These are phyloP conservation scores for Acacia confusa DNA, from an alignment of 306 rosid species.

Conservation along the genomic window DNA sequence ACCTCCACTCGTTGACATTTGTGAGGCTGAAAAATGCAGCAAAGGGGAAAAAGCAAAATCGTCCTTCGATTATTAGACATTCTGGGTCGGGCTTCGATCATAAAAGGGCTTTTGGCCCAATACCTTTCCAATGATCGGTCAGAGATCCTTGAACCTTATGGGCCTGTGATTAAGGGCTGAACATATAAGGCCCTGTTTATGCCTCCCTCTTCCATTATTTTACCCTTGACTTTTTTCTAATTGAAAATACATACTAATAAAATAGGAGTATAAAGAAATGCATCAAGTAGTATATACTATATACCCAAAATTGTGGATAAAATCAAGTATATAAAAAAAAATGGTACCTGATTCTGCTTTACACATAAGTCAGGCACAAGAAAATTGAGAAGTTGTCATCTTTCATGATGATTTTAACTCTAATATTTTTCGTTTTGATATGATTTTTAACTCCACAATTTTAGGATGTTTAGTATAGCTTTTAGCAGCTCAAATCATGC, in stretches of 20 bases:
- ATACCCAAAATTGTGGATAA: no score
- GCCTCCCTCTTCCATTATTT: background rate
- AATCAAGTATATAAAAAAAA: no score
- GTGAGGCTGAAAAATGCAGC: background rate
- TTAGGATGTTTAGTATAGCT: no score
- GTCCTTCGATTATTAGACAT: background rate
- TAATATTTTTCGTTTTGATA: no score
- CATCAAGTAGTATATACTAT: background rate
- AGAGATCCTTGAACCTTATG: background rate
- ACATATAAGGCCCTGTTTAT: background rate
- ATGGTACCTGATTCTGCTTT: no score
- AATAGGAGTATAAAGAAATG: background rate
- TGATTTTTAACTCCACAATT: no score
- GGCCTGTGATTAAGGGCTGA: background rate
- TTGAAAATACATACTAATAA: no score
- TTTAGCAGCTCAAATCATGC: no score
- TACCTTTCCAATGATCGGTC: background rate
- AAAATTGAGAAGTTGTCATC: no score
- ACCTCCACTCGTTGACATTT: background rate
- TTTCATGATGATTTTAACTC: no score
- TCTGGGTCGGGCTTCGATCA: background rate
- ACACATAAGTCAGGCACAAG: no score
- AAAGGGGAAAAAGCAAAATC: background rate
- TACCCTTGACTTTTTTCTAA: background rate
- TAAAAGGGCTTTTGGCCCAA: background rate